Base-by-base conservation (phyloP, 2,329 filamentous ascomycete species). In the Claviceps citrina region DNA sequence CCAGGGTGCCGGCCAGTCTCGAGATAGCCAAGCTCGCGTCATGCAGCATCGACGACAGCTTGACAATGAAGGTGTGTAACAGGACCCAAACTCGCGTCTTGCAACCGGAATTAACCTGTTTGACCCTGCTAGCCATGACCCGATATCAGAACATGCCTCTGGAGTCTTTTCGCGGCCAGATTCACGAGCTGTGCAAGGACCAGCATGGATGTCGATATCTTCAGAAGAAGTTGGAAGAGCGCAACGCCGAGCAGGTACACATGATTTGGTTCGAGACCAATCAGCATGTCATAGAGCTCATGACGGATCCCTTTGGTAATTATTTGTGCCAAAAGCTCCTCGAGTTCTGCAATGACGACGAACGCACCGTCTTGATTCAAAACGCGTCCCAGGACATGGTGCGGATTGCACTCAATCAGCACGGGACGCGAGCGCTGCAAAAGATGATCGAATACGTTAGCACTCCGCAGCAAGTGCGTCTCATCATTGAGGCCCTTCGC, bases 401-500 rank as follows among this genome's bases (percentile, higher is more conserved):
- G 19, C 80, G 80, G 51, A 95, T 98, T 54, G 91, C 91, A 20
- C 68, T 96, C 44, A 96, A 98, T 63, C 89, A 95, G 65, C 91
- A 98, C 58, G 91, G 91, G 50, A 98, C 91, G 43, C 79, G 91
- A 40, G 91, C 91, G 46, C 66, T 98, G 43, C 91, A 98, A 66
- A 98, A 96, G 72, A 98, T 98, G 91, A 98, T 98, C 49, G 91
- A 98, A 63, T 93, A 84, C 58, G 84, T 98, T 54, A 83, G 80
- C 39, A 93, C 84, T 20, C 71, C 78, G 3, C 78, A 82, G 54
- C 91, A 98, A 63, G 82, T 89, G 38, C 71, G 82, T 50, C 81
- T 84, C 49, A 91, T 98, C 58, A 93, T 93, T 48, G 70, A 81
- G 40, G 84, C 91, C 12, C 72, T 98, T 38, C 74, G 79, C 47